These are phyloP conservation scores for Tylopilus cervinicoccineus DNA, from an alignment of 768 basidiomycete species.

Conservation along the genomic window DNA sequence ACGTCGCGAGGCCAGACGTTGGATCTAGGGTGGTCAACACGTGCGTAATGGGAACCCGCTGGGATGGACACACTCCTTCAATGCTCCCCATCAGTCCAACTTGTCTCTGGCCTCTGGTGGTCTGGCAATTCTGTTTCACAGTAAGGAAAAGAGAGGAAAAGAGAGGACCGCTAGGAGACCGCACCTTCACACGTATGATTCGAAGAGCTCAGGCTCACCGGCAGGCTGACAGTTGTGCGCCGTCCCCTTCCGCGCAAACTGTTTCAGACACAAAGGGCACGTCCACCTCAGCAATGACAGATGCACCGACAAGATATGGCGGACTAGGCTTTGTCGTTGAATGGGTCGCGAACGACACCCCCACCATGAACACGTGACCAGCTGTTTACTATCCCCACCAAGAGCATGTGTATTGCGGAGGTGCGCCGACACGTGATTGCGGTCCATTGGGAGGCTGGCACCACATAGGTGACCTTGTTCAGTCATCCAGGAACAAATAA, in stretches of 20 bases:
- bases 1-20: no score
- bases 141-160: neutral
- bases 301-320: constrained; percentile 1
- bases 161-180: neutral
- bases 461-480: constrained; percentile 1
- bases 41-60: no score
- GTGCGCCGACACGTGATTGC: neutral
- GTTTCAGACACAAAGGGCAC: constrained; percentile 1
- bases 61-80: no score
- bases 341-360: neutral
- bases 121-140: no score
- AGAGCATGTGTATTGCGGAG: neutral
- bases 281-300: constrained; percentile 2
- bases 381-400: neutral
- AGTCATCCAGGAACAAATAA: neutral
- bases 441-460: neutral
- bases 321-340: neutral
- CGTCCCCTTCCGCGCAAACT: constrained; percentile 1
- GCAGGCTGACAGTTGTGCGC: neutral
- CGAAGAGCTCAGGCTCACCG: neutral
- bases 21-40: no score
- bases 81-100: no score
- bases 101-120: no score
- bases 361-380: neutral
- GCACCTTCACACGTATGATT: neutral